phyloP scores from a whole-genome alignment of 2,329 filamentous ascomycete species.

The Colletotrichum lupini region DNA sequence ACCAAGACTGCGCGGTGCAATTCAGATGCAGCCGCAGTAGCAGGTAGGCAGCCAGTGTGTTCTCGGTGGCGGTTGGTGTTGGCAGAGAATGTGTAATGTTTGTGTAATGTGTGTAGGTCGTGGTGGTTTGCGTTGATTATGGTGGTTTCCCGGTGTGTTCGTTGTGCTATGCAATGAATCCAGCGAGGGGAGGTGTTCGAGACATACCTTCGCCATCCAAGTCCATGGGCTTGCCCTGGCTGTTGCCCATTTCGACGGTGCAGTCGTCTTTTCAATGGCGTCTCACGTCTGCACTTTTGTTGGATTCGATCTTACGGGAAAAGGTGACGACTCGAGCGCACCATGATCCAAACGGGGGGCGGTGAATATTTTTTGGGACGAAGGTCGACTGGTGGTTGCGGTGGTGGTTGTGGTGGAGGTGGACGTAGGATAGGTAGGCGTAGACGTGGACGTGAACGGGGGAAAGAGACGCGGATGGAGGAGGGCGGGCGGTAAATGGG shows the following conservation, averaged over 20 bases:
- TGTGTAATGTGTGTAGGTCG: neutral
- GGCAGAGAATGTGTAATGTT: neutral
- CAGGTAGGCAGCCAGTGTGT: neutral
- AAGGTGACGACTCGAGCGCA: constrained; percentile 24
- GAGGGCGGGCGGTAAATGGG: constrained; percentile 2
- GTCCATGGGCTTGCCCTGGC: constrained; percentile 91
- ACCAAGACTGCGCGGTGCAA: neutral
- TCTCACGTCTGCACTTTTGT: constrained; percentile 34
- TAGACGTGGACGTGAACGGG: too few species aligned
- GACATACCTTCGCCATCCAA: constrained; percentile 90
- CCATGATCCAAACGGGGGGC: constrained; percentile 32
- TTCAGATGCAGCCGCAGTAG: neutral
- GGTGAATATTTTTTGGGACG: constrained; percentile 8
- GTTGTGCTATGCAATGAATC: constrained; percentile 3
- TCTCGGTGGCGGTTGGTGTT: neutral
- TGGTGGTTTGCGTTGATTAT: neutral
- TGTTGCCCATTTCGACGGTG: constrained; percentile 81
- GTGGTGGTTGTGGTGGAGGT: too few species aligned
- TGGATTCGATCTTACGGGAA: constrained; percentile 31
- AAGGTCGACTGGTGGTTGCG: neutral
- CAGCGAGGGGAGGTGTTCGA: constrained; percentile 14
- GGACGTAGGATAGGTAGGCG: too few species aligned
- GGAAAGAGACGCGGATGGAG: constrained; percentile 11
- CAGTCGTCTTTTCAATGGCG: constrained; percentile 32
- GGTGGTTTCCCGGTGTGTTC: neutral